A percentile compares a stretch with the other conserved stretches of the same genome.
Conservation (phyloP, 306 rosid genomes). For the Cicer pinnatifidum region DNA sequence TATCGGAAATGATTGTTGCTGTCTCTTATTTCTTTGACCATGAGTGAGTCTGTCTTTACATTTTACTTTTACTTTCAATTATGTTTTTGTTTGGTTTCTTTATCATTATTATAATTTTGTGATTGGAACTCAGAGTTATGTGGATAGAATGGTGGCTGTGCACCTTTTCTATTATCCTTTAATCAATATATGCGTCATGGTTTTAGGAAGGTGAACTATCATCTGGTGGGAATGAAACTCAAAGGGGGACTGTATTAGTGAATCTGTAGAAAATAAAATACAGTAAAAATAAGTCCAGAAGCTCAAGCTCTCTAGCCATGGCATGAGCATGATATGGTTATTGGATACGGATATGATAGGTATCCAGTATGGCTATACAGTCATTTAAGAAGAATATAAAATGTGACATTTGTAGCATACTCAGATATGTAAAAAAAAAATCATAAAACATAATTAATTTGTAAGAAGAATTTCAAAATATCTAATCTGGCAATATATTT, state of each 20-base stretch:
- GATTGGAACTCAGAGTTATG: slow-evolving; percentile 1
- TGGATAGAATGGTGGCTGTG: slow-evolving; percentile 2
- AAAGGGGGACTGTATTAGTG: background rate
- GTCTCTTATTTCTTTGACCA: slow-evolving; percentile 94
- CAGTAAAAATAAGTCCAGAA: background rate
- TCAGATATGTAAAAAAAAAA: background rate
- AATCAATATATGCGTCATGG: slow-evolving; percentile 32
- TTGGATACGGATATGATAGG: no score
- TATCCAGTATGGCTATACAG: background rate
- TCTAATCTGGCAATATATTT: no score
- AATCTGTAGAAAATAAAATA: slow-evolving; percentile 1
- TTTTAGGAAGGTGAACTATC: slow-evolving; percentile 22
- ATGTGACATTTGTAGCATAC: background rate
- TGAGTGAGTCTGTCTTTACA: slow-evolving; percentile 70
- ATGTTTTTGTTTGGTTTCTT: slow-evolving; percentile 23
- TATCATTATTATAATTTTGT: slow-evolving; percentile 2
- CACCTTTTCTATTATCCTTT: slow-evolving; percentile 29
- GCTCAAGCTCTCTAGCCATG: background rate
- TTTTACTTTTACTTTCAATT: slow-evolving; percentile 4
- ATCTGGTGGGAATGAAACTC: slow-evolving; percentile 19
- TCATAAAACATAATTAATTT: background rate
- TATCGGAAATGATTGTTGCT: slow-evolving; percentile 90
- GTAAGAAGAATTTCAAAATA: background rate
- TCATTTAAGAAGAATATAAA: background rate
- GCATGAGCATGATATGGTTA: background rate